Evolutionary conservation across 148 eudicot species (phyloP).

Genomic region (Rhododendron henanense): DNA sequence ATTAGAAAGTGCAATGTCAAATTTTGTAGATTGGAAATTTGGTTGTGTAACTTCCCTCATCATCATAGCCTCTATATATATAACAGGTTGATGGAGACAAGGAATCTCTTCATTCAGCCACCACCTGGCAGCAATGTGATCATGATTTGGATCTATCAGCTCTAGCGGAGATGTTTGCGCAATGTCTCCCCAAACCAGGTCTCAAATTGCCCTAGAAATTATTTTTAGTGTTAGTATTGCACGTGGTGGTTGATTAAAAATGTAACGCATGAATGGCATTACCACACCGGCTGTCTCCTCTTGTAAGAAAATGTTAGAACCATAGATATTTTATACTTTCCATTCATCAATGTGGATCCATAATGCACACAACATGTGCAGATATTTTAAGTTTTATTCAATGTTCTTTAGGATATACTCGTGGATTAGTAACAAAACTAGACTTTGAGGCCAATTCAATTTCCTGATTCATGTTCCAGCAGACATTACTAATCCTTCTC

Average conservation of each 20-base stretch:
- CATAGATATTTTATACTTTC: not conserved
- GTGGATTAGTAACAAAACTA: not conserved
- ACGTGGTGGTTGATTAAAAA: not conserved
- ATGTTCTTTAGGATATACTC: not conserved
- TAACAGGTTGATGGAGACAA: not conserved
- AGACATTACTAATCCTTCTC: not conserved
- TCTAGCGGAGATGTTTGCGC: not conserved
- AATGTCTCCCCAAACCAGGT: not conserved
- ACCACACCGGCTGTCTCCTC: not conserved
- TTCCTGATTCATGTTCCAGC: not conserved
- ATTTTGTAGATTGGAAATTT: not conserved
- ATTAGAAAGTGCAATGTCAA: not conserved
- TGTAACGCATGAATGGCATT: not conserved
- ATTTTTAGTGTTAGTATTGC: not conserved
- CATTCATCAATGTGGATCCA: not conserved
- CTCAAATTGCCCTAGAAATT: not conserved
- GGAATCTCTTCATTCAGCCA: not conserved
- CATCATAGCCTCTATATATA: not conserved
- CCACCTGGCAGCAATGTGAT: not conserved
- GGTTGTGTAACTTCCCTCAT: not conserved
- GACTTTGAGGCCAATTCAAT: not conserved
- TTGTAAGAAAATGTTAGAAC: not conserved
- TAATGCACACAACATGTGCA: not conserved
- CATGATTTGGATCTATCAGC: constrained; percentile 1
- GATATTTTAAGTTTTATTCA: not conserved